Evolutionary conservation across 805 yeast species (phyloP).

Genomic region (Metschnikowia baotianmanensis): DNA sequence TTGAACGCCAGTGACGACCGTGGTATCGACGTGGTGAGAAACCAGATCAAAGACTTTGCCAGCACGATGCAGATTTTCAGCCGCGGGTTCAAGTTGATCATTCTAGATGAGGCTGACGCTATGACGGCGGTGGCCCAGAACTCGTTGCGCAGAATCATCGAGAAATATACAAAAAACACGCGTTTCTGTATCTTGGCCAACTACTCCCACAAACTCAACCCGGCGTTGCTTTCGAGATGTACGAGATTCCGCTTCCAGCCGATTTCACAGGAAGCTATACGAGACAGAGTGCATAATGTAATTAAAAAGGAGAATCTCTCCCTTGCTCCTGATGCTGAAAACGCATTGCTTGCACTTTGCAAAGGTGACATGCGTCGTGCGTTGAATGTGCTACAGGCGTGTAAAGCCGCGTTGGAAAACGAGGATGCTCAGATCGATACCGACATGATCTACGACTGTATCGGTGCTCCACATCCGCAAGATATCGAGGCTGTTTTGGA

Average conservation of each 20-base stretch:
- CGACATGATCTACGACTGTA: constrained; percentile 85
- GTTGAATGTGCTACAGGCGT: constrained; percentile 89
- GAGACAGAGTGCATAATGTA: constrained; percentile 65
- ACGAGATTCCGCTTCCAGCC: constrained; percentile 94
- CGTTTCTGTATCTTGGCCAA: constrained; percentile 94
- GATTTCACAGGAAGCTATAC: constrained; percentile 62
- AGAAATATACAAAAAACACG: constrained; percentile 91
- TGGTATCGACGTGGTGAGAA: constrained; percentile 97
- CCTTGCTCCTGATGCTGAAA: constrained; percentile 56
- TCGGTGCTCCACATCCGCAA: constrained; percentile 92
- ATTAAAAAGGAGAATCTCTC: constrained; percentile 63
- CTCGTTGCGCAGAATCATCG: constrained; percentile 80
- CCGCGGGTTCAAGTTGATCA: constrained; percentile 80
- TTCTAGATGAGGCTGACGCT: constrained; percentile 96
- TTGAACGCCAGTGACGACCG: too few relatives aligned
- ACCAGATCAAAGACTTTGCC: constrained; percentile 95
- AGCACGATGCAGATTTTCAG: constrained; percentile 91
- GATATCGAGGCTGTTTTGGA: constrained; percentile 76
- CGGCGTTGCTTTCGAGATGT: constrained; percentile 92
- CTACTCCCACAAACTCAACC: constrained; percentile 92
- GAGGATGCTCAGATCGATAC: constrained; percentile 53
- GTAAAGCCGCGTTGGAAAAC: constrained; percentile 64
- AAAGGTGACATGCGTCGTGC: constrained; percentile 97
- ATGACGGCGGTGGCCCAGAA: constrained; percentile 87
- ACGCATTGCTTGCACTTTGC: constrained; percentile 67